Conservation (phyloP, 306 rosid species). For the Vigna trinervia region DNA sequence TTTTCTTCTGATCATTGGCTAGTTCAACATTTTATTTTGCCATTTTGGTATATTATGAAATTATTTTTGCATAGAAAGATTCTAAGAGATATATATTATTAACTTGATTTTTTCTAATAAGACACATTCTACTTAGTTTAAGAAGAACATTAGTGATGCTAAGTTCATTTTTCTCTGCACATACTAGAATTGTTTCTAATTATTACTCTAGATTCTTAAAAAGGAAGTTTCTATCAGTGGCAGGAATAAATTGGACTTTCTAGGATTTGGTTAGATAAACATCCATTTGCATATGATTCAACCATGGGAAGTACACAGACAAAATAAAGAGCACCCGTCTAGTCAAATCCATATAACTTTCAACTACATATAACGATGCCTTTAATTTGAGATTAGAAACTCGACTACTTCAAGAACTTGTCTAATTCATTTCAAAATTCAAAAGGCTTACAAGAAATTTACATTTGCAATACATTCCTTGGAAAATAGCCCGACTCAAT, state of each 20-base stretch:
- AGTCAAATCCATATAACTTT: not conserved
- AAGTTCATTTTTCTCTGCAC: too few relatives aligned
- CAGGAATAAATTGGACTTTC: not conserved
- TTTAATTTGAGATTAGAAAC: not conserved
- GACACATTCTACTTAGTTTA: too few relatives aligned
- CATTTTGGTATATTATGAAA: too few relatives aligned
- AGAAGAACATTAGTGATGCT: too few relatives aligned
- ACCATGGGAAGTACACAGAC: not conserved
- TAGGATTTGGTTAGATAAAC: not conserved
- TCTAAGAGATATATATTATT: too few relatives aligned
- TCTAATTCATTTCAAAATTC: slow-evolving; percentile 24
- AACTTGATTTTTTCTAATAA: too few relatives aligned
- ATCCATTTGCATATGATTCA: not conserved
- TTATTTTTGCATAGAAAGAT: too few relatives aligned
- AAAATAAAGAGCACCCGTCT: too few relatives aligned
- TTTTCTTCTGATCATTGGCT: not conserved
- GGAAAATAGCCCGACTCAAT: slow-evolving; percentile 32
- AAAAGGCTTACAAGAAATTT: slow-evolving; percentile 31
- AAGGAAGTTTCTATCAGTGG: not conserved
- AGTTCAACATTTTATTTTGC: not conserved
- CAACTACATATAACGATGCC: not conserved
- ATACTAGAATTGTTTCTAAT: too few relatives aligned
- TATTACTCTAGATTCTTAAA: too few relatives aligned
- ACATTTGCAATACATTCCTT: slow-evolving; percentile 27
- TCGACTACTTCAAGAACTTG: not conserved